Evolutionary conservation across 169 alveolate genomes (phyloP), one percentile per base, ranked within the genome.

Genomic region (Condylostoma magnum): DNA sequence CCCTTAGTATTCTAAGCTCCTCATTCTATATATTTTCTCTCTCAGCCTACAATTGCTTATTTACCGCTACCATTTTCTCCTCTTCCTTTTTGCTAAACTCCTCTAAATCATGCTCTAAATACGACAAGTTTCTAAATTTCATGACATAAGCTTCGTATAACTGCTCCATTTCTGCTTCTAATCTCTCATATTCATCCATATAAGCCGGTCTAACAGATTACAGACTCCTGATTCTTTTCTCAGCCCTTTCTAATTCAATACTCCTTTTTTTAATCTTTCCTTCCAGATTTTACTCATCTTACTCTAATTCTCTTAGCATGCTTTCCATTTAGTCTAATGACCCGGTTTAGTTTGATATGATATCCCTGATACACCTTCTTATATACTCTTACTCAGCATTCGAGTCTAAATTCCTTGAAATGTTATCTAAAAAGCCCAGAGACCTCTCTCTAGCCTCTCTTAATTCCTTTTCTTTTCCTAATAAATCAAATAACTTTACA

Each of bases 171-270:
- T 83, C 82, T 50, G 73, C 70, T 47, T 79, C 82, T 36, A 83
- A 67, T 57, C 78, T 52, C 53, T 74, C 86, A 53, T 87, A 90
- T 80, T 93, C 97, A 38, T 83, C 95, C 88, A 87, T 80, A 74
- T 85, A 90, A 38, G 94, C 95, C 0, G 97, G 97, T 18, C 91
- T 80, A 10, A 91, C 95, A 46, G 83, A 82, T 33, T 84, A 85
- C 48, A 93, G 54, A 10, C 87, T 77, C 67, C 77, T 77, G 38
- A 86, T 68, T 51, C 93, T 53, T 56, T 90, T 90, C 53, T 83
- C 88, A 12, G 95, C 90, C 63, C 91, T 76, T 74, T 90, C 93
- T 15, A 90, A 69, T 66, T 90, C 95, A 1, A 58, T 70, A 30
- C 76, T 69, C 71, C 83, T 77, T 22, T 84, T 80, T 60, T 82